phyloP scores from a whole-genome alignment of 805 yeast genomes.

The Yarrowia divulgata region DNA sequence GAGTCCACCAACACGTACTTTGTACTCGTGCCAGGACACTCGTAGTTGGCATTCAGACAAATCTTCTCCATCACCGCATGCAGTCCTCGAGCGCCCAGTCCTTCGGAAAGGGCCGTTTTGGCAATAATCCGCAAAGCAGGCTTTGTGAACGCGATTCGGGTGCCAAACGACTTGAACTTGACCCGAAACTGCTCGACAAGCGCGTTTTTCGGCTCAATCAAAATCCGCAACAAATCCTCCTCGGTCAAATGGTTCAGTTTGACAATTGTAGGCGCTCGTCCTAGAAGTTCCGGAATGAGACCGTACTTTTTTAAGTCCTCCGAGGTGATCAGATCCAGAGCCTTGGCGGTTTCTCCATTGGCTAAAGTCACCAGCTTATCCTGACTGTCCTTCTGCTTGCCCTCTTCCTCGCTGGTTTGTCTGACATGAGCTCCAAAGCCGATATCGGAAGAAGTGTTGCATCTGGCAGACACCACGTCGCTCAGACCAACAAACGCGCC shows the following conservation, averaged over 20 bases:
- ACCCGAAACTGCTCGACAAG: constrained; percentile 61
- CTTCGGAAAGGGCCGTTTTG: constrained; percentile 57
- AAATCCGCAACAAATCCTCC: constrained; percentile 57
- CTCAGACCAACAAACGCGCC: constrained; percentile 71
- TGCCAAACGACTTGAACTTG: constrained; percentile 61
- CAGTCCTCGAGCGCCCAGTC: constrained; percentile 69
- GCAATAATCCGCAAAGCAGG: constrained; percentile 60
- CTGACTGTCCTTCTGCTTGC: constrained; percentile 12
- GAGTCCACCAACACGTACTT: constrained; percentile 58
- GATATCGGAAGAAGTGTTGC: constrained; percentile 24
- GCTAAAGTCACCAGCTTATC: constrained; percentile 51
- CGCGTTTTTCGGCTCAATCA: constrained; percentile 65
- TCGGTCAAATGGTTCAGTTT: constrained; percentile 57
- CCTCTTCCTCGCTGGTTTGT: background rate
- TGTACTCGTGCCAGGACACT: constrained; percentile 65
- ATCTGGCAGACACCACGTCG: constrained; percentile 55
- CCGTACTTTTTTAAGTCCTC: constrained; percentile 62
- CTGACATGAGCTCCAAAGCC: constrained; percentile 41
- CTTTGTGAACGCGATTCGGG: constrained; percentile 57
- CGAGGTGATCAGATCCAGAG: constrained; percentile 58
- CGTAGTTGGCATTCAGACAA: constrained; percentile 61
- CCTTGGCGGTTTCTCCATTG: constrained; percentile 53
- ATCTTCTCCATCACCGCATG: constrained; percentile 63
- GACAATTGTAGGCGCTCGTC: constrained; percentile 64
- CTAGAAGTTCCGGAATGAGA: constrained; percentile 65